These are phyloP conservation scores for Russula virescens DNA, from an alignment of 768 basidiomycete species.

Conservation along the genomic window DNA sequence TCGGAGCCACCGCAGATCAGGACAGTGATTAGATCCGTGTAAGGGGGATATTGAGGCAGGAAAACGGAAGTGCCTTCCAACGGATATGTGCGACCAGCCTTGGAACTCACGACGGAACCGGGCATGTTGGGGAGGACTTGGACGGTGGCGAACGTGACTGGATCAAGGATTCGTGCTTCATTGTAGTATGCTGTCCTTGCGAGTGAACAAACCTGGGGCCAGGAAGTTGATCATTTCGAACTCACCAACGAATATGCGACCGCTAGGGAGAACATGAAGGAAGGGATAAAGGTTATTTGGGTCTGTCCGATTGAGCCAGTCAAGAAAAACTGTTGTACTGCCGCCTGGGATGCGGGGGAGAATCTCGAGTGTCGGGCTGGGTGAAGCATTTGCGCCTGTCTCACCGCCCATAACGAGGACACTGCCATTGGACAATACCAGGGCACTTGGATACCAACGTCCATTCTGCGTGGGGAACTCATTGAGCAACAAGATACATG, in stretches of 20 bases:
- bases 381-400: conserved; percentile 57
- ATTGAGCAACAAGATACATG: neutral
- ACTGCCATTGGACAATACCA: conserved; percentile 67
- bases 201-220: neutral
- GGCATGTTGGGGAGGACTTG: conserved; percentile 64
- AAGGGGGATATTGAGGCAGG: conserved; percentile 65
- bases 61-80: conserved; percentile 65
- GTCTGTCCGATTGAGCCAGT: conserved; percentile 64
- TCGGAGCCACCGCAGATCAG: conserved; percentile 76
- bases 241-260: conserved; percentile 63
- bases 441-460: conserved; percentile 68
- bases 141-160: conserved; percentile 56
- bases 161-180: conserved; percentile 70
- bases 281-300: conserved; percentile 81
- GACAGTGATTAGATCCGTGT: conserved; percentile 63
- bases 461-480: conserved; percentile 36
- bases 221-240: neutral
- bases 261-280: conserved; percentile 63
- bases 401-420: conserved; percentile 74
- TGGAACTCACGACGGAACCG: conserved; percentile 62
- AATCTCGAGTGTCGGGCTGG: conserved; percentile 66
- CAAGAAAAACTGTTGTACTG: conserved; percentile 51
- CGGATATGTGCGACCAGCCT: conserved; percentile 71
- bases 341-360: conserved; percentile 64
- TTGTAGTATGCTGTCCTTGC: conserved; percentile 60